Evolutionary conservation across 805 yeast species (phyloP), one percentile per base, ranked within the genome.

Genomic region (Wickerhamiella azymoides): DNA sequence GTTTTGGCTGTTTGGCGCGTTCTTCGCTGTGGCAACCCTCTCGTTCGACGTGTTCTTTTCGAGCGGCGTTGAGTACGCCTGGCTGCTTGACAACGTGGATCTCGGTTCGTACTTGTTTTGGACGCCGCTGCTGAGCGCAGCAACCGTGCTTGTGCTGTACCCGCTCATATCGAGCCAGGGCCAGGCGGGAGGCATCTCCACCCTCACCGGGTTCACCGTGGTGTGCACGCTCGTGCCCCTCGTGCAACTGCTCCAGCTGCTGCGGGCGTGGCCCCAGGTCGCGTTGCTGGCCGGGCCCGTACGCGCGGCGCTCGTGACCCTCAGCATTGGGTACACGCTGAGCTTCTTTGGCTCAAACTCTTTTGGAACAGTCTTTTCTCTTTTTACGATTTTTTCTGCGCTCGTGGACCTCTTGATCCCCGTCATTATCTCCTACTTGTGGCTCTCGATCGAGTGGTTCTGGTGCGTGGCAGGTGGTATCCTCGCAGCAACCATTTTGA

Each of bases 391-490:
- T 1, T 13, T 44, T 11, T 21, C 45, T 10, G 37, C 47, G 2
- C 5, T 48, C 18, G 47, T 43, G 6, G 30, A 27, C 13, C n/a
- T 36, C 10, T 28, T 48, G 2, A 19, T 50, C 10, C 54, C 54
- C 1, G 7, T 11, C 1, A 10, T 52, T 3, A 51, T 45, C 10
- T 42, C 45, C n/a, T 18, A 24, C 5, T 35, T 45, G 16, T 36
- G 43, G 47, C 33, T 40, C n/a, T 47, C 36, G 13, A 26, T 10
- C 30, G 26, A 25, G 11, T 18, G 26, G 24, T 41, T 41, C 17
- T 2, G 41, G 9, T 16, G 16, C 2, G 45, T 39, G 3, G 16
- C 21, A 28, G 35, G 42, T 24, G 13, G 13, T 6, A 18, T 36
- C 1, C 40, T 19, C 5, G 25, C 47, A 1, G 25, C 38, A 7